Evolutionary conservation across 192 early-diverging fungal species (phyloP).

Genomic region (Backusella parvicylindrica): DNA sequence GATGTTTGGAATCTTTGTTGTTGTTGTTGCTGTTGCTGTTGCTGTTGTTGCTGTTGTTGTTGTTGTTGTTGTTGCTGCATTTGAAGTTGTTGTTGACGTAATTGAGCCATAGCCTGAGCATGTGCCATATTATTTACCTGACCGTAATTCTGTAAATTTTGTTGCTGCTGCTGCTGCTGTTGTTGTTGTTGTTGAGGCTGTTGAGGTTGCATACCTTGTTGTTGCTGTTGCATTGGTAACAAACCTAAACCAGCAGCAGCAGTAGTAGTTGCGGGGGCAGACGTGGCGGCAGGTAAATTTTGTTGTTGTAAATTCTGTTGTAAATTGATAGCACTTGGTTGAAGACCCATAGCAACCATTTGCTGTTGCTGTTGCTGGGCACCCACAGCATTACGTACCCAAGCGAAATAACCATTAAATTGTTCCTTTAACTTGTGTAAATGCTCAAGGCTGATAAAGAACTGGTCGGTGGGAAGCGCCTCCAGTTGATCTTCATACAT

Average conservation of each 20-base stretch:
- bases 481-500: conserved; percentile 53
- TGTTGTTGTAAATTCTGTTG: conserved; percentile 16
- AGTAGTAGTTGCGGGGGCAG: not conserved
- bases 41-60: not conserved
- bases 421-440: conserved; percentile 45
- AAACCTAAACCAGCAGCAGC: not conserved
- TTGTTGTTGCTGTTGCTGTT: not conserved
- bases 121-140: not conserved
- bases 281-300: not conserved
- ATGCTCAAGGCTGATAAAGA: conserved; percentile 40
- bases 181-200: not conserved
- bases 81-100: not conserved
- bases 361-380: conserved; percentile 14
- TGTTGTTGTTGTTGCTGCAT: not conserved
- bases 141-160: not conserved
- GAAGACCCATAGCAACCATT: not conserved
- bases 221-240: not conserved
- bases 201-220: not conserved
- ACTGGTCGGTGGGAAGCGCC: conserved; percentile 38
- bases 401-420: conserved; percentile 43
- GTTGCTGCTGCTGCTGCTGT: not conserved
- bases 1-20: not conserved
- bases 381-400: conserved; percentile 35
- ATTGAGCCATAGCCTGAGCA: not conserved
- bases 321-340: not conserved